Base-by-base conservation (phyloP, 2,329 filamentous ascomycete species). In the Aspergillus viridinutans region DNA sequence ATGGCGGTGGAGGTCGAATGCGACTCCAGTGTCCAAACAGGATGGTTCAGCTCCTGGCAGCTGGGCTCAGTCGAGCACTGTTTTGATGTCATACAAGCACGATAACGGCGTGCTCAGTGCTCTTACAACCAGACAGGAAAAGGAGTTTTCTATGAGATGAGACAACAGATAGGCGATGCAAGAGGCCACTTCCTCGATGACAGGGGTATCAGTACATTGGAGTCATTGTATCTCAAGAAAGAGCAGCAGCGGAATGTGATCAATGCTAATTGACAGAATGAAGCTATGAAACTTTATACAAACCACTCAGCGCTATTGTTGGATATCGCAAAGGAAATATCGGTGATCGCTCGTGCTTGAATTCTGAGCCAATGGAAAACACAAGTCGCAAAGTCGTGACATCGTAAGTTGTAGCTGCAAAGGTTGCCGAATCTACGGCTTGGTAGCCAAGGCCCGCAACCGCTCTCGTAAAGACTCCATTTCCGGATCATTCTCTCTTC, bases 391-490 rank as follows among this genome's bases (percentile, higher is more conserved):
- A 47, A 50, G 58, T 69, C 69, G 59, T 72, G 47, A 63, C 56
- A 55, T 70, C 68, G 54, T 71, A 52, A 64, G 23, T 53, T 51
- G 32, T 38, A 23, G 23, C 12, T 14, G 12, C 40, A 21, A 14
- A 38, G 14, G 5, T 17, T 38, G 14, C 52, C 23, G 28, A 42
- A 20, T 29, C 35, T 50, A 52, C 9, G 50, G 54, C 4, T 60
- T 62, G 32, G 61, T 51, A 52, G 65, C 67, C 57, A 72, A 54
- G 8, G 57, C 57, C 40, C 67, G 66, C 45, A 73, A 48, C 14
- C 70, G 65, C 49, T 72, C 69, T 54, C 63, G 65, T 9, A 72
- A 53, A 35, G 62, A 49, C 21, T 70, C 68, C 61, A 71, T 64
- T 49, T 73, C 69, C 38, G 59, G 62, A 20, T 69, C 69, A 50